A percentile compares a stretch with the other conserved stretches of the same genome.
Evolutionary conservation across 345 rosid genomes (phyloP).

Genomic region (Jatropha curcas): DNA sequence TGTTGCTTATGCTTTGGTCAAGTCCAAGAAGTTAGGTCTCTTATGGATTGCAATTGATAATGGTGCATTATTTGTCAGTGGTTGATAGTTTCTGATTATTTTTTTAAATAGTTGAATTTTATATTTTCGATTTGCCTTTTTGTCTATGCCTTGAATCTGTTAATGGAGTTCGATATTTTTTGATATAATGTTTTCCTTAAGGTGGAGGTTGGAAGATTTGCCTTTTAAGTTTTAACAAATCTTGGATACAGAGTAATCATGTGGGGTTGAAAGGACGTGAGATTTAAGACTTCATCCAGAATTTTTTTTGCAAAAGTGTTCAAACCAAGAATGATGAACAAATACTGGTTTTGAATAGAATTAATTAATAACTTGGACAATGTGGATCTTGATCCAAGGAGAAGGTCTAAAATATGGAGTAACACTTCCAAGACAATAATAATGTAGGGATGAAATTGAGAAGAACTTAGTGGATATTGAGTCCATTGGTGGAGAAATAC

Average conservation of each 20-base stretch:
- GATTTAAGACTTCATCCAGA: background rate
- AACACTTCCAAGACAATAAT: background rate
- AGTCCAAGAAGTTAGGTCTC: too few relatives aligned
- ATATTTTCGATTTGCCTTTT: background rate
- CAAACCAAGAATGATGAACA: constrained; percentile 16
- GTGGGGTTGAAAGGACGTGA: background rate
- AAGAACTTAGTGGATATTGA: background rate
- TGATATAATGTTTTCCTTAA: constrained; percentile 1
- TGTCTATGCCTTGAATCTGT: background rate
- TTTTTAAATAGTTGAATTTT: background rate
- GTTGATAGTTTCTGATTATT: background rate
- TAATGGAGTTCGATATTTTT: background rate
- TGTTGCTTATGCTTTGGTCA: background rate
- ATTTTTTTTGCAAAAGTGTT: background rate
- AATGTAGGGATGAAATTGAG: background rate
- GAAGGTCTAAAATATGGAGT: background rate
- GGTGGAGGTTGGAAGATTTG: constrained; percentile 8
- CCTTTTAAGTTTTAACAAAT: constrained; percentile 11
- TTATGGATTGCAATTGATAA: background rate
- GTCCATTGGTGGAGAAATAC: background rate
- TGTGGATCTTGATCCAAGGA: background rate
- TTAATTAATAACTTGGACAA: too few relatives aligned
- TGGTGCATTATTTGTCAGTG: background rate
- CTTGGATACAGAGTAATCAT: background rate
- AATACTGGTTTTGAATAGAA: background rate